A percentile compares a stretch with the other conserved stretches of the same genome.
phyloP scores from a whole-genome alignment of 306 rosid genomes.

The Prunus persica region DNA sequence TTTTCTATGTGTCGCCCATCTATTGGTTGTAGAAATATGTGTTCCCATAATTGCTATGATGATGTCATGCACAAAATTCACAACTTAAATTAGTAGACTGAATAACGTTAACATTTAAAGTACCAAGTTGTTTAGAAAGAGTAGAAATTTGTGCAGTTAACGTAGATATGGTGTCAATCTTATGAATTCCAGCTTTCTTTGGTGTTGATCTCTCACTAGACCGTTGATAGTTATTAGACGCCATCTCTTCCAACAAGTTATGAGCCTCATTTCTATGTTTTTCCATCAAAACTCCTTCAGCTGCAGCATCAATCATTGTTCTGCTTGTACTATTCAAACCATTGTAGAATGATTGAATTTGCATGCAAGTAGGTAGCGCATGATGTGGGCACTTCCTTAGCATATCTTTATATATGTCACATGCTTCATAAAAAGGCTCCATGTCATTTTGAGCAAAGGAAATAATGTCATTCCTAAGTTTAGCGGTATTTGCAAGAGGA shows the following conservation, averaged over 20 bases:
- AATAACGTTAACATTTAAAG: not conserved
- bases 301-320: not conserved
- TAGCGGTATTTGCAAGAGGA: not conserved
- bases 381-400: not conserved
- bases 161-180: not conserved
- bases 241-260: not conserved
- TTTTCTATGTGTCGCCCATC: no score
- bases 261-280: not conserved
- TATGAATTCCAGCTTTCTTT: not conserved
- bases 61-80: not conserved
- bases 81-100: not conserved
- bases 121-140: not conserved
- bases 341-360: not conserved
- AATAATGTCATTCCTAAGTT: not conserved
- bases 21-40: no score
- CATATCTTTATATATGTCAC: not conserved
- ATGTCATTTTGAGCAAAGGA: not conserved
- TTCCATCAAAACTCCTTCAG: not conserved
- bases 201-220: not conserved
- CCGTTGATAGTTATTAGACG: not conserved
- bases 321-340: not conserved
- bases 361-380: not conserved
- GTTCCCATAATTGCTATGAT: not conserved
- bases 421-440: not conserved
- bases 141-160: not conserved